Evolutionary conservation across 176 grass and related monocot genomes (phyloP).

Genomic region (Saccharum spontaneum): DNA sequence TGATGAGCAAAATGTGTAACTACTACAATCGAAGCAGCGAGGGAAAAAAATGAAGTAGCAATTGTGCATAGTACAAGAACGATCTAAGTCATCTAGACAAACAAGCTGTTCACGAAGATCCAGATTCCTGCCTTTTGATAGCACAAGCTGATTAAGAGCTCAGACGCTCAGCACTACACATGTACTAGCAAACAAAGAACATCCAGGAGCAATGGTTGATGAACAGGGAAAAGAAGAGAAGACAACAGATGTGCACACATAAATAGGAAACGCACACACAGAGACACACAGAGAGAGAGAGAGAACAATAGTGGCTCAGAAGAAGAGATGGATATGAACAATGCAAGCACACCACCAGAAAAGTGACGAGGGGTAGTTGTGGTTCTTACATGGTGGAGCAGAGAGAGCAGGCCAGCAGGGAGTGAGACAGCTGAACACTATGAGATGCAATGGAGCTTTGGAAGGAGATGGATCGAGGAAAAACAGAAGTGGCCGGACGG

Average conservation of each 20-base stretch:
- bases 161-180: background rate
- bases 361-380: constrained; percentile 42
- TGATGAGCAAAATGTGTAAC: background rate
- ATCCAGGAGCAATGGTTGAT: background rate
- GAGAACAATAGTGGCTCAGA: constrained; percentile 33
- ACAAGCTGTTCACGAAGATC: constrained; percentile 30
- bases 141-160: constrained; percentile 11
- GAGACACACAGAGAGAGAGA: background rate
- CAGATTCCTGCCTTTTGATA: background rate
- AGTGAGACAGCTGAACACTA: constrained; percentile 50
- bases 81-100: constrained; percentile 2
- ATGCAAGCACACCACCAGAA: constrained; percentile 42
- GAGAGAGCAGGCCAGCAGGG: constrained; percentile 40
- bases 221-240: constrained; percentile 17
- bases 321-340: constrained; percentile 48
- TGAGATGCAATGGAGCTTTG: constrained; percentile 54
- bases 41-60: background rate
- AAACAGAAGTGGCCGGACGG: constrained; percentile 1
- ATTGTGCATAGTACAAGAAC: constrained; percentile 1
- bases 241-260: background rate
- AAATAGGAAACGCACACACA: constrained; percentile 11
- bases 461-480: constrained; percentile 42
- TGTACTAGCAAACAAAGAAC: background rate
- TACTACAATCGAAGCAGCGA: constrained; percentile 10
- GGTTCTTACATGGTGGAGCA: constrained; percentile 65